A percentile compares a stretch with the other conserved stretches of the same genome.
phyloP scores from a whole-genome alignment of 495 filamentous ascomycete genomes.

The Hyaloscypha variabilis region DNA sequence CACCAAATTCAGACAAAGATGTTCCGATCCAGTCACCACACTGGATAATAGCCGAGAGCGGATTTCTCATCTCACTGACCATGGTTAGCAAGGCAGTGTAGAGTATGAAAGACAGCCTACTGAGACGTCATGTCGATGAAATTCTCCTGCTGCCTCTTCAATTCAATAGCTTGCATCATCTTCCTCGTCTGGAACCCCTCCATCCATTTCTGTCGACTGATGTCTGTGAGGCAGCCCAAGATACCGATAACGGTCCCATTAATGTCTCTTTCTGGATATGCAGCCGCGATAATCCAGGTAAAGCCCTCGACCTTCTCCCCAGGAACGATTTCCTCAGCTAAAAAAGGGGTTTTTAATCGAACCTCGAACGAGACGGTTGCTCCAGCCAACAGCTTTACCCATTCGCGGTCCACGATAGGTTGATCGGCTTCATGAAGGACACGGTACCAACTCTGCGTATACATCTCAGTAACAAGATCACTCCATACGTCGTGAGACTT shows the following conservation, averaged over 20 bases:
- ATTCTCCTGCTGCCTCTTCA: constrained; percentile 72
- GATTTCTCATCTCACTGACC: constrained; percentile 71
- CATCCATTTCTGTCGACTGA: constrained; percentile 58
- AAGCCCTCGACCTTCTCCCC: constrained; percentile 31
- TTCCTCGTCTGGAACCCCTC: constrained; percentile 58
- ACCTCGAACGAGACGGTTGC: constrained; percentile 22
- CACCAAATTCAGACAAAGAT: constrained; percentile 18
- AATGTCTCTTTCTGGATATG: constrained; percentile 19
- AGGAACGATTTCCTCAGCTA: constrained; percentile 12
- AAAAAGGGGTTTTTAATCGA: constrained; percentile 14
- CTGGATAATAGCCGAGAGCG: constrained; percentile 59
- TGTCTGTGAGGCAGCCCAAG: constrained; percentile 50
- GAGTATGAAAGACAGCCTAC: neutral
- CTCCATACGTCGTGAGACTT: neutral
- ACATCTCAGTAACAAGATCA: neutral
- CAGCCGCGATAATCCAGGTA: constrained; percentile 24
- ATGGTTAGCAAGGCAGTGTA: neutral
- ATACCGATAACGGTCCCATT: constrained; percentile 22
- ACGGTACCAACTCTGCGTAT: constrained; percentile 14
- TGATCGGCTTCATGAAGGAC: constrained; percentile 17
- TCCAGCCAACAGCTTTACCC: constrained; percentile 17
- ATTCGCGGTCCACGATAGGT: constrained; percentile 16
- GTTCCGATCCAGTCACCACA: constrained; percentile 59
- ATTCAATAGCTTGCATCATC: constrained; percentile 56
- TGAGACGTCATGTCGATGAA: constrained; percentile 91